Percentiles rank a stretch among this genome's conserved stretches.
Evolutionary conservation across 306 rosid genomes (phyloP).

Genomic region (Gillenia trifoliata): DNA sequence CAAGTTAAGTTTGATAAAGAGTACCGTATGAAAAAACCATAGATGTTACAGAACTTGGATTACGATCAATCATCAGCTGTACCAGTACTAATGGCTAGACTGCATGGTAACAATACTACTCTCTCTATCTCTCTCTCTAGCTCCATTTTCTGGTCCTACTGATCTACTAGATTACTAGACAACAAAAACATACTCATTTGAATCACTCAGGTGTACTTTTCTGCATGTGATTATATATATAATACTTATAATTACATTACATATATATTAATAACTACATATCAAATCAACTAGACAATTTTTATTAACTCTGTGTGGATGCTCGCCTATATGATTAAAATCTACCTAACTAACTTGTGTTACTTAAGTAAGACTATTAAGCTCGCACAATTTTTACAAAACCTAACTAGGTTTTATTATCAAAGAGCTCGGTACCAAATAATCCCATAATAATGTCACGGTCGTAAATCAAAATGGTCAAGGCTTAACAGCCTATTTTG

Average conservation of each 20-base stretch:
- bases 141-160: slow-evolving; percentile 5
- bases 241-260: too few relatives aligned
- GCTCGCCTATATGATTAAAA: not conserved
- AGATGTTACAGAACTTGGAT: slow-evolving; percentile 35
- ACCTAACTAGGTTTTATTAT: not conserved
- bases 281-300: not conserved
- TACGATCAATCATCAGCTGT: slow-evolving; percentile 12
- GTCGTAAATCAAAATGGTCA: not conserved
- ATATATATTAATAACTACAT: not conserved
- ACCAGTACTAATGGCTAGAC: slow-evolving; percentile 16
- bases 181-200: not conserved
- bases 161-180: not conserved
- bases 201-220: not conserved
- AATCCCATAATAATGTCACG: not conserved
- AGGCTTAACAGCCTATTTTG: not conserved
- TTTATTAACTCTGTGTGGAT: not conserved
- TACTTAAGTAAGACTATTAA: not conserved
- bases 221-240: slow-evolving; percentile 9
- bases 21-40: too few relatives aligned
- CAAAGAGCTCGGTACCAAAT: too few relatives aligned
- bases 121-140: slow-evolving; percentile 11
- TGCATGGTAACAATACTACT: slow-evolving; percentile 39
- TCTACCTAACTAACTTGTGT: not conserved
- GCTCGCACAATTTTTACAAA: not conserved
- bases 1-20: too few relatives aligned